Base-by-base conservation (phyloP, 768 basidiomycete genomes). In the Phanerodontia chrysosporium region DNA sequence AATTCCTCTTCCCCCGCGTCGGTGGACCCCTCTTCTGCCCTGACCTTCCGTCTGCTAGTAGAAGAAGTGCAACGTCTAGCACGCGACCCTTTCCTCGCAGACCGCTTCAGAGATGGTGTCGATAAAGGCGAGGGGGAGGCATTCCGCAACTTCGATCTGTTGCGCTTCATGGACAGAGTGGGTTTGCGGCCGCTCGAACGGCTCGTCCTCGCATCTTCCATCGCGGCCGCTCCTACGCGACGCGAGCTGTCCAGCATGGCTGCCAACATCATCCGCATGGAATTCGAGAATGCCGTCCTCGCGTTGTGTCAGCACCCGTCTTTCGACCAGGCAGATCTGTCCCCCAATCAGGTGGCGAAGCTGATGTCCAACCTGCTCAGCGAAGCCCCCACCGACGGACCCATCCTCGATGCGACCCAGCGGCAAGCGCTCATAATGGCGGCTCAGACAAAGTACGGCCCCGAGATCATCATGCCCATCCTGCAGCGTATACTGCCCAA, bases 31-130 rank as follows among this genome's bases (percentile, higher is more conserved):
- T 89, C 89, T 28, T 82, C 84, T 42, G 82, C 87, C 49, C 77
- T 95, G 51, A 89, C 90, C 14, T 92, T 93, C 70, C 88, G 91
- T 39, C 80, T 95, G 21, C 82, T 95, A 25, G 83, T 90, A 30
- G 90, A 94, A 74, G 94, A 95, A 75, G 90, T 85, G 1, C 90
- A 92, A 67, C 85, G 92, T 52, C 85, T 95, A 53, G 89, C 92
- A 64, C 88, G 91, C 61, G 93, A 95, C 80, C 93, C 93, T 61
- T 87, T 86, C 71, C 83, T 94, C 48, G 90, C 93, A 55, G 91
- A 92, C 76, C 85, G 92, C 63, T 95, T 95, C 74, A 84, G 91
- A 61, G 92, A 94, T 72, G 91, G 89, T 49, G 83, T 95, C 58
- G 90, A 93, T 80, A 90, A 86, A 70, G 91, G 87, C 53, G 90